Evolutionary conservation across 2,329 filamentous ascomycete species (phyloP), one percentile per base, ranked within the genome.

Genomic region (Aaosphaeria arxii): DNA sequence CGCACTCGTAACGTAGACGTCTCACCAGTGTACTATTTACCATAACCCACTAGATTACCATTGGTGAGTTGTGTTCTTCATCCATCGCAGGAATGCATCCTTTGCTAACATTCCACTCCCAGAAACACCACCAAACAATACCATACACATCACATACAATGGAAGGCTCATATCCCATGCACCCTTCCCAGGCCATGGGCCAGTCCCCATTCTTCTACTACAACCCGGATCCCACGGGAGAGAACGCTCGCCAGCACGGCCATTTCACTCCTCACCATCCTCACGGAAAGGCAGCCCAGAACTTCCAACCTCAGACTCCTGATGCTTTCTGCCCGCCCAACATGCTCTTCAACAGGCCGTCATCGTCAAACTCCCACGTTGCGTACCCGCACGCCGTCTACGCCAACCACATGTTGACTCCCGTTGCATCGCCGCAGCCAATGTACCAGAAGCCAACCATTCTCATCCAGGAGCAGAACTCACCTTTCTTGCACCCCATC

Each of bases 141-240:
- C 43, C 44, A 48, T n/a, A 54, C 54, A 62, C 51, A 49, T 51
- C 54, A 62, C 51, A 49, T 51, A 52, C 74, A 76, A 90, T 90
- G 87, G 86, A 89, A 65, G 71, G 81, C 73, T 63, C 83, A 80
- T 79, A 79, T 62, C 67, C 73, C 54, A 73, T 77, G 63, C 73
- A 74, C 65, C 67, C 72, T 49, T 55, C 74, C 58, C 71, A 75
- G 71, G 71, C 80, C 63, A 83, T 88, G 78, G 84, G 80, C 52
- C 86, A 88, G 74, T 82, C 85, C 57, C 78, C 88, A 50, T 95
- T 91, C 78, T 91, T 88, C 81, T 94, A 91, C 79, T 95, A 92
- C 77, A 86, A 84, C 58, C 84, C 87, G 57, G 88, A 94, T 60
- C 80, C 86, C 55, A 85, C 83, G 70, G 77, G 83, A 54, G 87